A percentile compares a stretch with the other conserved stretches of the same genome.
phyloP scores from a whole-genome alignment of 768 basidiomycete genomes.

The Glaciozyma antarctica region DNA sequence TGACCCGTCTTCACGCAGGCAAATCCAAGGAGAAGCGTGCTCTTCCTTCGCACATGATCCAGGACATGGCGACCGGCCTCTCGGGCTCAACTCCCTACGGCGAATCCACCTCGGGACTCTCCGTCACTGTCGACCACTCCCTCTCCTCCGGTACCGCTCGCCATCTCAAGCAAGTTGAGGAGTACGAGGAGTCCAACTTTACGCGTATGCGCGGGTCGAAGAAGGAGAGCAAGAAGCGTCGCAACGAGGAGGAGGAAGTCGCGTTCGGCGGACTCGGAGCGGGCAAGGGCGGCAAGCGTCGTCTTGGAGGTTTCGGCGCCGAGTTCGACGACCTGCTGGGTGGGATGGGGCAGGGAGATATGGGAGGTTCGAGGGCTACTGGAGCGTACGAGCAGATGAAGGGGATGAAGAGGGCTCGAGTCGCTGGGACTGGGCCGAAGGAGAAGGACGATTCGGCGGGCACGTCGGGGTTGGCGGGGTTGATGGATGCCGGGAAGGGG shows the following conservation, averaged over 20 bases:
- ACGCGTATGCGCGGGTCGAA: slow-evolving; percentile 83
- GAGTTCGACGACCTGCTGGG: slow-evolving; percentile 71
- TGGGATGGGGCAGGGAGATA: slow-evolving; percentile 13
- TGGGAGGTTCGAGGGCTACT: slow-evolving; percentile 41
- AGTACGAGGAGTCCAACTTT: slow-evolving; percentile 93
- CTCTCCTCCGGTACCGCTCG: slow-evolving; percentile 45
- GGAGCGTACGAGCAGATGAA: slow-evolving; percentile 80
- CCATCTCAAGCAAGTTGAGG: slow-evolving; percentile 66
- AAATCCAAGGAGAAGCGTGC: slow-evolving; percentile 44
- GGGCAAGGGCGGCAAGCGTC: slow-evolving; percentile 24
- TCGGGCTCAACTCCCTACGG: slow-evolving; percentile 35
- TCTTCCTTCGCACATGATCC: slow-evolving; percentile 35
- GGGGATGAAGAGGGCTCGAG: slow-evolving; percentile 39
- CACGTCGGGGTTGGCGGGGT: slow-evolving; percentile 21
- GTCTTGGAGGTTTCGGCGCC: slow-evolving; percentile 56
- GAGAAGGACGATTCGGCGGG: slow-evolving; percentile 21
- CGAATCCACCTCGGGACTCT: slow-evolving; percentile 41
- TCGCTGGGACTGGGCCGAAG: not conserved
- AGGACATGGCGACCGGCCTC: slow-evolving; percentile 23
- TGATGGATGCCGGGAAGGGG: slow-evolving; percentile 8
- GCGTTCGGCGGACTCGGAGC: slow-evolving; percentile 63
- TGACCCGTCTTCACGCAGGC: slow-evolving; percentile 4
- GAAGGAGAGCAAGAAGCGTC: slow-evolving; percentile 62
- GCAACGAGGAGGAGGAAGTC: slow-evolving; percentile 73
- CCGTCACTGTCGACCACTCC: slow-evolving; percentile 36